Base-by-base conservation (phyloP, 768 basidiomycete genomes). In the Leccinum disarticulatum region DNA sequence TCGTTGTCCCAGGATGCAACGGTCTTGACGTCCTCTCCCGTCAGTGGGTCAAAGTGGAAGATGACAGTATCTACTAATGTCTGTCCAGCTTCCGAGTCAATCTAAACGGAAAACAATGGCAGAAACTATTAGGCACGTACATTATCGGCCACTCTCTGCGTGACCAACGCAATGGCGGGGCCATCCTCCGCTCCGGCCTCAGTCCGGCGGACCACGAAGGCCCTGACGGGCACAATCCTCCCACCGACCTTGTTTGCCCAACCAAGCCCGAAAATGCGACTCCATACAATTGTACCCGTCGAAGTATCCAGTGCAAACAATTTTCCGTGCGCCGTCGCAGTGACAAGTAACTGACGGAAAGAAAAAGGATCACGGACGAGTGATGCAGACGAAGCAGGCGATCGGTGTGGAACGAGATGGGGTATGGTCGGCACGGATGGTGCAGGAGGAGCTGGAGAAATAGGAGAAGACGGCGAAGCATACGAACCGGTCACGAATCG, bases 301-400 rank as follows among this genome's bases (percentile, higher is more conserved):
- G 85, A 82, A 1, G 91, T 88, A 65, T 97, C 93, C 47, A 98
- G 74, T 0, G 87, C 95, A 66, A 86, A 93, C 0, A 95, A 64
- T 66, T 92, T 93, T 2, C 93, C 93, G 30, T 81, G 77, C 1
- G 77, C 64, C 4, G 90, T 93, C 0, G 86, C 89, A 6, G 78
- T 81, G 4, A 96, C 82, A 49, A 95, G 82, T 30, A 97, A 72
- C 69, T 97, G 92, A 38, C 88, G 81, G 75, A 97, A 93, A 0
- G 93, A 94, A 69, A 95, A 96, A 0, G 86, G 73, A 67, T 95
- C 93, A 6, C 91, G 84, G 59, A 79, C 76, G 1, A 87, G 77
- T 15, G 73, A 70, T 25, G 77, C 70, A 8, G 77, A 67, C 22
- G 73, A 64, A 28, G 73, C 61, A 6, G 78, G 65, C 30, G 72